Conservation (phyloP, 805 yeast species). For the Cyberlindnera subsufficiens region DNA sequence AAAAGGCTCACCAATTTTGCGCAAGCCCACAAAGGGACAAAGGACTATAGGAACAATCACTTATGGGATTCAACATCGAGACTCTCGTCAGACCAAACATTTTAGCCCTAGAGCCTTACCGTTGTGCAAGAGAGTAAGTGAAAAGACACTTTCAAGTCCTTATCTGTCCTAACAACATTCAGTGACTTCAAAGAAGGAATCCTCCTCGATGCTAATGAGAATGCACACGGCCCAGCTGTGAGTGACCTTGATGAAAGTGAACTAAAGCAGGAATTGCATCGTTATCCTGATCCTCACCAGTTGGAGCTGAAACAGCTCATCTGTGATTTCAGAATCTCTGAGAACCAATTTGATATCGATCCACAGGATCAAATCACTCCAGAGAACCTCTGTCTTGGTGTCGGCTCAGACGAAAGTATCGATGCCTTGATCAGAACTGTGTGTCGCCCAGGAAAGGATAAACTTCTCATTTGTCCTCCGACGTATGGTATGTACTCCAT, state of each 20-base stretch:
- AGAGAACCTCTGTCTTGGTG: conserved; percentile 84
- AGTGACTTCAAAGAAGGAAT: conserved; percentile 83
- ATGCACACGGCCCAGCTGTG: conserved; percentile 85
- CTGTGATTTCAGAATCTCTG: conserved; percentile 62
- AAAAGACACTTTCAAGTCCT: no score
- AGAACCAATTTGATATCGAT: conserved; percentile 24
- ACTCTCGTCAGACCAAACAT: conserved; percentile 82
- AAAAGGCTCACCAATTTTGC: neutral
- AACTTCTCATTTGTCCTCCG: conserved; percentile 84
- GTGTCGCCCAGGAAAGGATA: conserved; percentile 78
- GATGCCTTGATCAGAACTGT: conserved; percentile 83
- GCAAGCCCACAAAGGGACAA: neutral
- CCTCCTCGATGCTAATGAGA: conserved; percentile 92
- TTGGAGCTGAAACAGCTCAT: conserved; percentile 64
- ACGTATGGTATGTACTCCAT: conserved; percentile 97
- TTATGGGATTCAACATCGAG: conserved; percentile 37
- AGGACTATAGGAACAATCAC: neutral
- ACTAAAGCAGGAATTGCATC: conserved; percentile 53
- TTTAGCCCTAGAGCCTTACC: conserved; percentile 75
- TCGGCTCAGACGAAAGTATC: conserved; percentile 95
- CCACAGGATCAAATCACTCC: conserved; percentile 35
- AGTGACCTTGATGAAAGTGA: conserved; percentile 39
- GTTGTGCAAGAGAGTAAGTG: conserved; percentile 84
- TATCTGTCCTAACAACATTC: neutral
- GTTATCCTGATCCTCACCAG: conserved; percentile 98